phyloP scores from a whole-genome alignment of 192 early-diverging fungal species.

The Coemansia sp. region DNA sequence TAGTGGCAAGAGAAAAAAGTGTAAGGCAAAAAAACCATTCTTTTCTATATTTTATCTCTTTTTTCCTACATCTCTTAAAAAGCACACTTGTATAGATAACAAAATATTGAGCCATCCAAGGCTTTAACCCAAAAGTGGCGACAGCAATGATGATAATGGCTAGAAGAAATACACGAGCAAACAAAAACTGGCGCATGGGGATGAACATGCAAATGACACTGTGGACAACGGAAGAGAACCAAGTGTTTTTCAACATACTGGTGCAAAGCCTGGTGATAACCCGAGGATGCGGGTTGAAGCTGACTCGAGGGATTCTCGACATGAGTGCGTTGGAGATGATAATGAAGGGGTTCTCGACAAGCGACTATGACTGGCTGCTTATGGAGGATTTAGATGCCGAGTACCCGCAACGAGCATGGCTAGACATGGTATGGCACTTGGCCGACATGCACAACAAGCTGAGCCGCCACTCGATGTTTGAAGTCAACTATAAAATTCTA shows the following conservation, averaged over 20 bases:
- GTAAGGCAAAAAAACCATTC: no score
- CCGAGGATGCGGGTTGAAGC: conserved; percentile 12
- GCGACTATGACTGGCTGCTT: conserved; percentile 19
- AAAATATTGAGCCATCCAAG: no score
- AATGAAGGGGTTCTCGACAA: conserved; percentile 23
- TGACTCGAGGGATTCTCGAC: conserved; percentile 30
- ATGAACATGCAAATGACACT: conserved; percentile 27
- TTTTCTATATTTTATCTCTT: no score
- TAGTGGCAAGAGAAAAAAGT: no score
- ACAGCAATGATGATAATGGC: conserved; percentile 9
- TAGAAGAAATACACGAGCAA: conserved; percentile 15
- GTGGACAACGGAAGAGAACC: conserved; percentile 33
- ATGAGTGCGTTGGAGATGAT: conserved; percentile 29
- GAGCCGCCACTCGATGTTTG: conserved; percentile 25
- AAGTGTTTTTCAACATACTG: conserved; percentile 20
- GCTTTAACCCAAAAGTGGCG: no score
- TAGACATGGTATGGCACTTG: conserved; percentile 38
- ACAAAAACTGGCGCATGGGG: conserved; percentile 33
- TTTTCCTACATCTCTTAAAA: no score
- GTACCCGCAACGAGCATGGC: conserved; percentile 38
- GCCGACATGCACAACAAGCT: conserved; percentile 37
- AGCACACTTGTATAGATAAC: no score
- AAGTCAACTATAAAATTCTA: conserved; percentile 44
- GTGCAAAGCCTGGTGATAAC: conserved; percentile 27
- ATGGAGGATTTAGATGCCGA: conserved; percentile 32